Percentiles rank a stretch among this genome's conserved stretches.
Evolutionary conservation across 176 grass and related monocot species (phyloP).

Genomic region (Oryza brachyantha): DNA sequence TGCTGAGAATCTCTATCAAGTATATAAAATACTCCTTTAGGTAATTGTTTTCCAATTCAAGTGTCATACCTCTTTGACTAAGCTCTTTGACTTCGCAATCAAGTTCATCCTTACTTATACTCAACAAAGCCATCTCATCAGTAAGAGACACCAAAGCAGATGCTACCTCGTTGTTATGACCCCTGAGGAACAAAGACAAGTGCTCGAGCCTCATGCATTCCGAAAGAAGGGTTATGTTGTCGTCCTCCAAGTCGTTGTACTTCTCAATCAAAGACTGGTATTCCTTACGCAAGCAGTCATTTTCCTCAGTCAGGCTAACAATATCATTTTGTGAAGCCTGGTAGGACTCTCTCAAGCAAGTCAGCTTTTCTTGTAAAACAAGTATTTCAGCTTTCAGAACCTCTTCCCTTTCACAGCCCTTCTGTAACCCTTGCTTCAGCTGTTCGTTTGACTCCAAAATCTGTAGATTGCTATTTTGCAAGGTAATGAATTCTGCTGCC

Average conservation of each 20-base stretch:
- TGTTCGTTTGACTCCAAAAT: conserved; percentile 48
- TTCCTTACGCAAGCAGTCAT: conserved; percentile 47
- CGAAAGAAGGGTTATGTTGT: conserved; percentile 35
- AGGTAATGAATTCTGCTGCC: conserved; percentile 32
- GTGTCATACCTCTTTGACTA: conserved; percentile 36
- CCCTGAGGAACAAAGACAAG: conserved; percentile 67
- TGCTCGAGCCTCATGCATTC: conserved; percentile 72
- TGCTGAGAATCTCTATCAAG: conserved; percentile 59
- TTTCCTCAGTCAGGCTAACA: conserved; percentile 42
- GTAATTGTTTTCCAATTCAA: conserved; percentile 63
- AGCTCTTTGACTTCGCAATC: conserved; percentile 35
- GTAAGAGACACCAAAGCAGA: conserved; percentile 58
- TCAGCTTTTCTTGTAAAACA: conserved; percentile 45
- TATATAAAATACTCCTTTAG: conserved; percentile 50
- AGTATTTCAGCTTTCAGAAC: conserved; percentile 51
- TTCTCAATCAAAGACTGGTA: conserved; percentile 42
- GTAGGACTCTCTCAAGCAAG: conserved; percentile 36
- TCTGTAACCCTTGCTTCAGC: conserved; percentile 48
- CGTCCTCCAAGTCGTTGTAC: conserved; percentile 46
- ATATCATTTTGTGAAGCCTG: conserved; percentile 45
- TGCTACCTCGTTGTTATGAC: conserved; percentile 74
- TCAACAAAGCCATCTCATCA: conserved; percentile 60
- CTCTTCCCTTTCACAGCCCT: conserved; percentile 46
- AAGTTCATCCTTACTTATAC: conserved; percentile 51
- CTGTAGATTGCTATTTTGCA: conserved; percentile 44